Evolutionary conservation across 192 early-diverging fungal genomes (phyloP).

Genomic region (Fimicolochytrium jonesii): DNA sequence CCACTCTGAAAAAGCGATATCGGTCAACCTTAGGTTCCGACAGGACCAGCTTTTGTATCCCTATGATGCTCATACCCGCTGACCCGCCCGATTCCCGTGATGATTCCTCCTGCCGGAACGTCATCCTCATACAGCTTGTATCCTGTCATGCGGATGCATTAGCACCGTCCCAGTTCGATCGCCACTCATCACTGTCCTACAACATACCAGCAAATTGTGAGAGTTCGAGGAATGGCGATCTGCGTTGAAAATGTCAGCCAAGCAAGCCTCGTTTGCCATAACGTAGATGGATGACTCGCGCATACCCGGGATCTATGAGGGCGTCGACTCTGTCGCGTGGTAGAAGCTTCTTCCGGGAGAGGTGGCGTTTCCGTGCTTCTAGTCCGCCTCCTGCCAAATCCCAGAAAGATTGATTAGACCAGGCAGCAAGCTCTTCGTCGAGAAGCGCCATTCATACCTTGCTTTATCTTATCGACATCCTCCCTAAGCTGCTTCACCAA

Average conservation of each 20-base stretch:
- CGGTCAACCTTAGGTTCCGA: background rate
- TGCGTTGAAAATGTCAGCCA: slow-evolving; percentile 12
- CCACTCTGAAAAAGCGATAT: slow-evolving; percentile 47
- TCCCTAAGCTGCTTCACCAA: slow-evolving; percentile 63
- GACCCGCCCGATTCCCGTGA: slow-evolving; percentile 94
- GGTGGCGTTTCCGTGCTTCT: slow-evolving; percentile 76
- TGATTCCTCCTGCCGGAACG: slow-evolving; percentile 82
- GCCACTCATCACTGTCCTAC: background rate
- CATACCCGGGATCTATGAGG: slow-evolving; percentile 69
- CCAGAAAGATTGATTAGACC: background rate
- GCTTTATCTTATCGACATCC: slow-evolving; percentile 66
- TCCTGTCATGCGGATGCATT: slow-evolving; percentile 49
- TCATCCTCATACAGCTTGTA: slow-evolving; percentile 82
- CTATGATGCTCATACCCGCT: slow-evolving; percentile 55
- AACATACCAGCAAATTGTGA: slow-evolving; percentile 73
- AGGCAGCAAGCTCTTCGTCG: background rate
- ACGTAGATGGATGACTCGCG: background rate
- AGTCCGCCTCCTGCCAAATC: slow-evolving; percentile 71
- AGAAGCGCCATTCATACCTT: slow-evolving; percentile 49
- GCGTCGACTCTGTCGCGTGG: slow-evolving; percentile 85
- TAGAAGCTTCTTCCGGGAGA: slow-evolving; percentile 80
- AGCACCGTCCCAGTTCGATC: background rate
- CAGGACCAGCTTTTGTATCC: background rate
- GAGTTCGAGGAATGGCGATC: slow-evolving; percentile 92
- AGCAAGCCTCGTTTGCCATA: background rate